Conservation (phyloP, 2,329 filamentous ascomycete genomes). For the Aspergillus sojae region DNA sequence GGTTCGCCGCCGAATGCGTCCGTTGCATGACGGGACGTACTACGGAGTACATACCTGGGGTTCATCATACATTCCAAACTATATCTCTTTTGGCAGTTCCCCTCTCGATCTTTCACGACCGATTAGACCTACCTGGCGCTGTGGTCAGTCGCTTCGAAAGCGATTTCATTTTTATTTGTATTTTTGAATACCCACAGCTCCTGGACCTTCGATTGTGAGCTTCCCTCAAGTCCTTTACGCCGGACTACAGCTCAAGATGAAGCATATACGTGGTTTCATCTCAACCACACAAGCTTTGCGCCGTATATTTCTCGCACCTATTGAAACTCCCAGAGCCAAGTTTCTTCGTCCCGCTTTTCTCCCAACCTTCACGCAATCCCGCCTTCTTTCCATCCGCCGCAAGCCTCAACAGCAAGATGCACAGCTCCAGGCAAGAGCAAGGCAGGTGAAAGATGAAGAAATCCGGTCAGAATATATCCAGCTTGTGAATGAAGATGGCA, state of each 20-base stretch:
- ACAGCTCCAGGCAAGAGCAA: conserved; percentile 12
- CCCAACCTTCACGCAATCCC: conserved; percentile 17
- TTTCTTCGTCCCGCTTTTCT: conserved; percentile 14
- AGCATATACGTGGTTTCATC: conserved; percentile 35
- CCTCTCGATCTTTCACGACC: not conserved
- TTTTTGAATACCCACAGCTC: not conserved
- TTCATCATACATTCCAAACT: not conserved
- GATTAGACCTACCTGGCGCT: not conserved
- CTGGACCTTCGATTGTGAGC: not conserved
- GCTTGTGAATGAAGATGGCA: conserved; percentile 37
- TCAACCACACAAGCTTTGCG: conserved; percentile 37
- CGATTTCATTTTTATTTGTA: not conserved
- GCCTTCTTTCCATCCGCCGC: conserved; percentile 20
- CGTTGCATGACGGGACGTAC: not conserved
- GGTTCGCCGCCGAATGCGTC: conserved; percentile 16
- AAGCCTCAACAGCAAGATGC: not conserved
- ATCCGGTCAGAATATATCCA: conserved; percentile 36
- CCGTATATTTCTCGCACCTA: conserved; percentile 31
- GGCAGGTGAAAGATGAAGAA: conserved; percentile 35
- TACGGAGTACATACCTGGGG: not conserved
- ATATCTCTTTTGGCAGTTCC: not conserved
- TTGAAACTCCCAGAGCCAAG: conserved; percentile 17
- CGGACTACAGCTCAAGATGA: conserved; percentile 28
- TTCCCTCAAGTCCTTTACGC: not conserved
- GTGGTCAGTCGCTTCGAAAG: not conserved